Conservation (phyloP, 1,284 basidiomycete genomes). For the Ceraceosorus guamensis region DNA sequence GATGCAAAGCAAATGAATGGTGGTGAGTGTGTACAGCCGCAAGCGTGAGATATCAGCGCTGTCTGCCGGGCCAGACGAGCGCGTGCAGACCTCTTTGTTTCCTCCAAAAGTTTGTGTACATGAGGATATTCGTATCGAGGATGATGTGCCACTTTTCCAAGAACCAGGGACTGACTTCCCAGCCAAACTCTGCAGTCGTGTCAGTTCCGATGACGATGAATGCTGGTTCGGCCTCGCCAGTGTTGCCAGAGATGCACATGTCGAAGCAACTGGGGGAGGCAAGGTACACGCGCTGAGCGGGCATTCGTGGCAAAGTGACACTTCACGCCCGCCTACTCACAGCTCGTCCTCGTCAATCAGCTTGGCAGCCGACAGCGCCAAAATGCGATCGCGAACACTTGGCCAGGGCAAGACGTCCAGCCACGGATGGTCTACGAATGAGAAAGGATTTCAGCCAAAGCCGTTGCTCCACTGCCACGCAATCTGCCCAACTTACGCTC, state of each 20-base stretch:
- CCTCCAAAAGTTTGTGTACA: slow-evolving; percentile 29
- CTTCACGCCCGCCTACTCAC: slow-evolving; percentile 13
- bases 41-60: too few relatives aligned
- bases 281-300: background rate
- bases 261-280: background rate
- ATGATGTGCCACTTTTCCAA: slow-evolving; percentile 25
- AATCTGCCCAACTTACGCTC: background rate
- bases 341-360: slow-evolving; percentile 22
- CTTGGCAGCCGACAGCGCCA: slow-evolving; percentile 15
- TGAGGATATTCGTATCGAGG: slow-evolving; percentile 20
- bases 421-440: slow-evolving; percentile 13
- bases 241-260: slow-evolving; percentile 1
- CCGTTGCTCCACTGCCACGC: background rate
- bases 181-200: slow-evolving; percentile 20
- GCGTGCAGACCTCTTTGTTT: slow-evolving; percentile 18
- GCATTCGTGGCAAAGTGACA: background rate
- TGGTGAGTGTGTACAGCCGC: too few relatives aligned
- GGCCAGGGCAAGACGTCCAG: slow-evolving; percentile 28
- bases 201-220: slow-evolving; percentile 27
- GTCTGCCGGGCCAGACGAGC: background rate
- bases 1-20: too few relatives aligned
- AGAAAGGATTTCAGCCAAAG: background rate
- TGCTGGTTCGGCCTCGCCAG: slow-evolving; percentile 9
- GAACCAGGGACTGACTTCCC: slow-evolving; percentile 23
- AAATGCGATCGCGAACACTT: slow-evolving; percentile 17